Evolutionary conservation across 176 grass and related monocot genomes (phyloP).

Genomic region (Chrysopogon serrulatus): DNA sequence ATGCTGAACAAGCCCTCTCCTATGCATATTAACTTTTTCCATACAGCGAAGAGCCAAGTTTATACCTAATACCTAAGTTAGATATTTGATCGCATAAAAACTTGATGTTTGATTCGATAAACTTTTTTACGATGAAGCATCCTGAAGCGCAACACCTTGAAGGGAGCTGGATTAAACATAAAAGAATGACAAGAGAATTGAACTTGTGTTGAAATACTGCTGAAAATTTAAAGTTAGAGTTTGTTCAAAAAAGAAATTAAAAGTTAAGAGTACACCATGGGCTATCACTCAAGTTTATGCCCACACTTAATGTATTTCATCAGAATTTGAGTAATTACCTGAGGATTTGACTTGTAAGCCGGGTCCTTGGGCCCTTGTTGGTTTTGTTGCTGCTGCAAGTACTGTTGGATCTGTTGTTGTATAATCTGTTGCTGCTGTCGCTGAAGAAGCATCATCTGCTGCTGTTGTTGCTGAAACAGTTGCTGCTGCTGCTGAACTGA

Average conservation of each 20-base stretch:
- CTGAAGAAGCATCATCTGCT: conserved; percentile 52
- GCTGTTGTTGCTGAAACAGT: conserved; percentile 53
- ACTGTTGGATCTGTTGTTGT: conserved; percentile 55
- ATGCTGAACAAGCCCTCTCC: neutral
- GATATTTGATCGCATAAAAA: neutral
- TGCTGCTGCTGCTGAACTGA: conserved; percentile 38
- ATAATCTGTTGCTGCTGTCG: conserved; percentile 44
- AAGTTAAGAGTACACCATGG: neutral
- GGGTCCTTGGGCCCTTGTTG: conserved; percentile 41
- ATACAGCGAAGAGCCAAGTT: neutral
- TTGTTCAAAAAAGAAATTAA: neutral
- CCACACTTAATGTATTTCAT: neutral
- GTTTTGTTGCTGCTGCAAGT: conserved; percentile 33
- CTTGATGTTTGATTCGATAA: neutral
- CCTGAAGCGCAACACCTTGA: neutral
- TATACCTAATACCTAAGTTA: neutral
- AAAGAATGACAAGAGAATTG: conserved; percentile 5
- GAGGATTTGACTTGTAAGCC: conserved; percentile 20
- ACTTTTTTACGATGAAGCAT: neutral
- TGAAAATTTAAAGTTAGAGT: neutral
- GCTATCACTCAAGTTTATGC: neutral
- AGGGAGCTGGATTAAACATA: conserved; percentile 16
- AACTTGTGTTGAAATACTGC: neutral
- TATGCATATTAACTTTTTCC: neutral
- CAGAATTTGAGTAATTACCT: conserved; percentile 36